Conservation (phyloP, 2,329 filamentous ascomycete genomes). For the Neofusicoccum parvum region DNA sequence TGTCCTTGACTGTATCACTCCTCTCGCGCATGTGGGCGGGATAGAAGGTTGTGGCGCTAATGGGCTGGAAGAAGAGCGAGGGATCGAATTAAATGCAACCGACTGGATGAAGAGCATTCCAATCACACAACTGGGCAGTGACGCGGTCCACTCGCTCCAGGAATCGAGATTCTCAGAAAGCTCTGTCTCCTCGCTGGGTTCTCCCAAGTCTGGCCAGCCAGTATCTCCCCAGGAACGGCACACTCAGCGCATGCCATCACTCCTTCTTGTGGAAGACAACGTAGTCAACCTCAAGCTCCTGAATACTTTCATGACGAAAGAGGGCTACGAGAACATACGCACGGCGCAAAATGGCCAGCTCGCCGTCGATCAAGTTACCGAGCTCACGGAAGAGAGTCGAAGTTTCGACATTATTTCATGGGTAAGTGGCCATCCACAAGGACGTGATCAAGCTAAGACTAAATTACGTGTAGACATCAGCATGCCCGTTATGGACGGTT, state of each 20-base stretch:
- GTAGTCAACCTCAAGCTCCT: slow-evolving; percentile 42
- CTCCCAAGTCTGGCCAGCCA: no score
- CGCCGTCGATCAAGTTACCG: slow-evolving; percentile 35
- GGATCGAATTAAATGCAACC: no score
- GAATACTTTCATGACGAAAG: slow-evolving; percentile 38
- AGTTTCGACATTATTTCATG: slow-evolving; percentile 42
- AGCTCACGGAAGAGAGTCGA: slow-evolving; percentile 27
- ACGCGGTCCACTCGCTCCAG: no score
- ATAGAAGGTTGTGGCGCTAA: no score
- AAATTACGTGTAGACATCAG: slow-evolving; percentile 46
- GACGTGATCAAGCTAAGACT: no score
- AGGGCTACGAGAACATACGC: slow-evolving; percentile 34
- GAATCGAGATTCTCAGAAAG: no score
- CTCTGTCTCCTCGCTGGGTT: no score
- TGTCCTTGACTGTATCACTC: slow-evolving; percentile 19
- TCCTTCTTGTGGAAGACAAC: slow-evolving; percentile 44
- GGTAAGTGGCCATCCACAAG: not conserved
- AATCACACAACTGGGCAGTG: no score
- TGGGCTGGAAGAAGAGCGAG: no score
- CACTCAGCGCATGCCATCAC: slow-evolving; percentile 23
- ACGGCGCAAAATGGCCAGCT: slow-evolving; percentile 33
- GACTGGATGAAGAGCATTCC: no score
- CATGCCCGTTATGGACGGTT: slow-evolving; percentile 59
- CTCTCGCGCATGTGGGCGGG: no score
- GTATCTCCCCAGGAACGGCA: no score